Percentiles rank a stretch among this genome's conserved stretches.
Evolutionary conservation across 495 filamentous ascomycete species (phyloP).

Genomic region (Penicillium arizonense): DNA sequence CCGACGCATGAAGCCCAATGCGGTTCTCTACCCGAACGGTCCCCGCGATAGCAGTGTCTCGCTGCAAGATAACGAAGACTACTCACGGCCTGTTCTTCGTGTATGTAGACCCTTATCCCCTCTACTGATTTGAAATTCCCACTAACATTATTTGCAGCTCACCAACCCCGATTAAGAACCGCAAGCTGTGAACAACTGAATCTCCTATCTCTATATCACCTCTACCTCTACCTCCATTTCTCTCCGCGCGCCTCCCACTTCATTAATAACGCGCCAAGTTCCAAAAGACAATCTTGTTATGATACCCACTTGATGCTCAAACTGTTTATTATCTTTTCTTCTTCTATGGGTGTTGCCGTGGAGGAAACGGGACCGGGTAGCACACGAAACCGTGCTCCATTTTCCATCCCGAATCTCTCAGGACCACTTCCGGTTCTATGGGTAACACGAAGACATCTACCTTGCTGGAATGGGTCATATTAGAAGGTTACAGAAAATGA

Average conservation of each 20-base stretch:
- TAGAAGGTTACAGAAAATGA: slow-evolving; percentile 3
- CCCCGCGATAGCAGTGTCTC: slow-evolving; percentile 50
- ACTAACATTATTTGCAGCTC: slow-evolving; percentile 38
- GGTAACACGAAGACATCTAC: no score
- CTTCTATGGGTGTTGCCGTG: slow-evolving; percentile 18
- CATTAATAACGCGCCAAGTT: slow-evolving; percentile 34
- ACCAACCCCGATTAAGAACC: slow-evolving; percentile 51
- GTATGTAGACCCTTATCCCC: slow-evolving; percentile 31
- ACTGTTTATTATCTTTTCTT: slow-evolving; percentile 30
- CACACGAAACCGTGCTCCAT: background rate
- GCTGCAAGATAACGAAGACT: slow-evolving; percentile 56
- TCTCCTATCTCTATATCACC: background rate
- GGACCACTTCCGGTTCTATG: background rate
- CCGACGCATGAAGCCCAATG: slow-evolving; percentile 44
- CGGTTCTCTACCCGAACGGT: slow-evolving; percentile 44
- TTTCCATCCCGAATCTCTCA: background rate
- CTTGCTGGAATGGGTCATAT: background rate
- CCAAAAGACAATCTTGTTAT: slow-evolving; percentile 41
- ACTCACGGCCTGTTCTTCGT: slow-evolving; percentile 55
- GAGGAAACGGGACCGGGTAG: slow-evolving; percentile 8
- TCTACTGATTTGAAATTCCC: background rate
- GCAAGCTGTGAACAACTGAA: background rate
- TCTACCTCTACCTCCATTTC: slow-evolving; percentile 4
- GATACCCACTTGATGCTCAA: slow-evolving; percentile 46
- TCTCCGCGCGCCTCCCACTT: slow-evolving; percentile 14